Evolutionary conservation across 495 filamentous ascomycete species (phyloP).

Genomic region (Talaromyces proteolyticus): DNA sequence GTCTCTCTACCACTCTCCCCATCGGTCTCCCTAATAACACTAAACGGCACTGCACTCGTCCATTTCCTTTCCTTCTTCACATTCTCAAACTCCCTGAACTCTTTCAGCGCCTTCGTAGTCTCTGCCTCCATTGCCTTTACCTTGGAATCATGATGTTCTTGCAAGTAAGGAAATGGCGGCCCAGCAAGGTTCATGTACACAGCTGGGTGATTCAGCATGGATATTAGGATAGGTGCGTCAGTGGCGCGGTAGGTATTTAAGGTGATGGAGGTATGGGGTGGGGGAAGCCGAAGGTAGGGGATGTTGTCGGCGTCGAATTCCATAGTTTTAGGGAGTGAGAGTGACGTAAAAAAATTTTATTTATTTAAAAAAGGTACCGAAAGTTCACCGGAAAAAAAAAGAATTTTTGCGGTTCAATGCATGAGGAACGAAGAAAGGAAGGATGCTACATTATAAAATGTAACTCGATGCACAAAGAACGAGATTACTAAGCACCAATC

Average conservation of each 20-base stretch:
- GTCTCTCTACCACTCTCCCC: neutral
- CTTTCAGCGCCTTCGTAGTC: neutral
- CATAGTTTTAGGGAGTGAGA: too few relatives aligned
- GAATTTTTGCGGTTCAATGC: too few relatives aligned
- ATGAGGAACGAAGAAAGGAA: too few relatives aligned
- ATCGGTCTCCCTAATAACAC: neutral
- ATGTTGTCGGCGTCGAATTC: neutral
- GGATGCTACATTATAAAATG: too few relatives aligned
- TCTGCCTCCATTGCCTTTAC: neutral
- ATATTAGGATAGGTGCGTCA: neutral
- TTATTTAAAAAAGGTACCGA: too few relatives aligned
- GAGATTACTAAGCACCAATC: too few relatives aligned
- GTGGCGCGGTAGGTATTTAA: neutral
- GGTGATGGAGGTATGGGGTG: neutral
- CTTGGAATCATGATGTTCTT: neutral
- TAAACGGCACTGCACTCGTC: neutral
- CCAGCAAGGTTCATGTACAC: neutral
- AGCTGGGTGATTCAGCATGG: conserved; percentile 1
- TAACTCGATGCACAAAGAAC: too few relatives aligned
- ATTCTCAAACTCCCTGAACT: neutral
- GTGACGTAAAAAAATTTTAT: too few relatives aligned
- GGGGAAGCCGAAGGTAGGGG: neutral
- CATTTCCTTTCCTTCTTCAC: neutral
- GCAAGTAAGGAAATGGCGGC: neutral
- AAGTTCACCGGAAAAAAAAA: too few relatives aligned